phyloP scores from a whole-genome alignment of 257 asterid species.

The Osmanthus fragrans region DNA sequence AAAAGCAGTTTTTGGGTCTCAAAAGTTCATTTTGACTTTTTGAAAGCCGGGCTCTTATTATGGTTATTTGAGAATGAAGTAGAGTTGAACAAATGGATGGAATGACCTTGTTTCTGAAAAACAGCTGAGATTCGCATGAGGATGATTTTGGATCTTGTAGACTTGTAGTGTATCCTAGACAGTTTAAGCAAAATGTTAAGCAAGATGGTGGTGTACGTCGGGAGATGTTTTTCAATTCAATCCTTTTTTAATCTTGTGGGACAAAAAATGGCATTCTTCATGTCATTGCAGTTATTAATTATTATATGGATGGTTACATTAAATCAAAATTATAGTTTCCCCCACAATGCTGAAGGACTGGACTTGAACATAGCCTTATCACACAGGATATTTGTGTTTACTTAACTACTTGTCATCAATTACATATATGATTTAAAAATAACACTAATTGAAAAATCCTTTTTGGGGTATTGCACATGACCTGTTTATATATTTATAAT shows the following conservation, averaged over 20 bases:
- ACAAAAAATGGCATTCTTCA: background rate
- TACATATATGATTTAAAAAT: background rate
- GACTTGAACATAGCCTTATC: background rate
- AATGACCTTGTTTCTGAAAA: background rate
- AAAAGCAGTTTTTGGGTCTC: no score
- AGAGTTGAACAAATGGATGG: background rate
- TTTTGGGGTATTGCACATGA: background rate
- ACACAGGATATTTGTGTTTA: background rate
- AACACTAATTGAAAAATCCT: background rate
- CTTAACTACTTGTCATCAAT: background rate
- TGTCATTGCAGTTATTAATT: background rate
- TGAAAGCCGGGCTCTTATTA: no score
- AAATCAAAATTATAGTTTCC: background rate
- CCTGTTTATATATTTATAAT: background rate
- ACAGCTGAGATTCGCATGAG: background rate
- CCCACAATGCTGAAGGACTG: background rate
- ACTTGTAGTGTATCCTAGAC: no score
- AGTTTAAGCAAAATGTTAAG: no score
- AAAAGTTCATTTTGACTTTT: no score
- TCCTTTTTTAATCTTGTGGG: no score
- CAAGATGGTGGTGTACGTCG: no score
- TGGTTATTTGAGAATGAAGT: no score
- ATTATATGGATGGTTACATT: background rate
- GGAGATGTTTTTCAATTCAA: no score
- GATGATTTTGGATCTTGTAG: background rate